phyloP scores from a whole-genome alignment of 257 asterid species.

The Haberlea rhodopensis region DNA sequence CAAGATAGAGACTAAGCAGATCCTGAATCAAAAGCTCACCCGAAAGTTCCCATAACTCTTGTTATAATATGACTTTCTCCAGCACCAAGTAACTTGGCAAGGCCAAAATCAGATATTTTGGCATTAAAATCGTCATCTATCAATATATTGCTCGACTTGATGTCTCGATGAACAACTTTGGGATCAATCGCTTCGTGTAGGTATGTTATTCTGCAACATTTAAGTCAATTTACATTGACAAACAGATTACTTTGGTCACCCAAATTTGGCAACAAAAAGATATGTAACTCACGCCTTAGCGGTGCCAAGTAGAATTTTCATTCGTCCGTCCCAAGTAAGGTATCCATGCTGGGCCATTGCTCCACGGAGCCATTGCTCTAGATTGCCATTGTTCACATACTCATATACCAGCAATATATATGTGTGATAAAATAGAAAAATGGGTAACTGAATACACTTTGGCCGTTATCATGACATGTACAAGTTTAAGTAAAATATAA shows the following conservation, averaged over 20 bases:
- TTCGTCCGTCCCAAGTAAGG: conserved; percentile 63
- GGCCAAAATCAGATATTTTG: conserved; percentile 86
- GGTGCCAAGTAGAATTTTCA: conserved; percentile 52
- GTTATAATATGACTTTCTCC: conserved; percentile 82
- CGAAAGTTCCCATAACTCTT: conserved; percentile 92
- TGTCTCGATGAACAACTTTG: conserved; percentile 82
- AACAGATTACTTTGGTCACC: neutral
- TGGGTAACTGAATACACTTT: neutral
- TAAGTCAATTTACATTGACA: conserved; percentile 9
- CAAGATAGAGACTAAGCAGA: neutral
- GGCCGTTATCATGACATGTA: neutral
- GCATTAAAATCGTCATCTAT: conserved; percentile 76
- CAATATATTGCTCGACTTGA: conserved; percentile 81
- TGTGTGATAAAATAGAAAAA: neutral
- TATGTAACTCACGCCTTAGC: conserved; percentile 44
- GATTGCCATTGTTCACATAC: conserved; percentile 78
- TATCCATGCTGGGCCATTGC: conserved; percentile 47
- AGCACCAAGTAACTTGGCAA: conserved; percentile 79
- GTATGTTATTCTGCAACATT: conserved; percentile 64
- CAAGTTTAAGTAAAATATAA: neutral
- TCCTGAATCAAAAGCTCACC: conserved; percentile 42
- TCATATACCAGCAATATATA: conserved; percentile 73
- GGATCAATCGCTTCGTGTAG: conserved; percentile 87
- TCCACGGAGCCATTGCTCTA: conserved; percentile 86
- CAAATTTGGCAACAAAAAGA: conserved; percentile 1